Percentiles rank a stretch among this genome's conserved stretches.
phyloP scores from a whole-genome alignment of 495 filamentous ascomycete genomes.

The Aspergillus conjunctus region DNA sequence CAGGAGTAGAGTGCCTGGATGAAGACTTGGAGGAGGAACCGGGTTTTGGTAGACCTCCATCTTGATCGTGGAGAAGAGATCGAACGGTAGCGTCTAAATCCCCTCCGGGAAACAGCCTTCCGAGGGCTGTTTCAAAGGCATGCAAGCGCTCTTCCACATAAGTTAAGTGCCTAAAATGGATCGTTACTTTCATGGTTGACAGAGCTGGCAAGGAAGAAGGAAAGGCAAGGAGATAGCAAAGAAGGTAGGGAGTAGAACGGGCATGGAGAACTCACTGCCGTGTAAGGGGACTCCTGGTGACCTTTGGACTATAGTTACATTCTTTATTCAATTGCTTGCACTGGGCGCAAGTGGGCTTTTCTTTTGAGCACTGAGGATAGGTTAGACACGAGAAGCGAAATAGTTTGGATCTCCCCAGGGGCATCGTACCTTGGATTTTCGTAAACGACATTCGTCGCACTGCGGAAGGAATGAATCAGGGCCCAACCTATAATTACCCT shows the following conservation, averaged over 20 bases:
- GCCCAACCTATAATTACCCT: not conserved
- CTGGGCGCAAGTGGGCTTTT: constrained; percentile 47
- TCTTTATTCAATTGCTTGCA: constrained; percentile 49
- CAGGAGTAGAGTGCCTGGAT: constrained; percentile 44
- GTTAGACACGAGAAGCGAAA: constrained; percentile 10
- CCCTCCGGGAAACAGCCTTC: constrained; percentile 47
- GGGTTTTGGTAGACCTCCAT: constrained; percentile 31
- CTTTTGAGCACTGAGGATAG: constrained; percentile 48
- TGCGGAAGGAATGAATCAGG: constrained; percentile 20
- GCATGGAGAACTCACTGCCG: constrained; percentile 40
- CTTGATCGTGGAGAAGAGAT: constrained; percentile 47
- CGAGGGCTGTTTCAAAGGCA: constrained; percentile 47
- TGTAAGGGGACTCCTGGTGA: constrained; percentile 50
- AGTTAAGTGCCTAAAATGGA: constrained; percentile 43
- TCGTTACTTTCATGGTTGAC: not conserved
- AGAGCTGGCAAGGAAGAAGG: not conserved
- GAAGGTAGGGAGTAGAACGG: not conserved
- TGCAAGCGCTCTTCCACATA: constrained; percentile 53
- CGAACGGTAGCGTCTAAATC: constrained; percentile 51
- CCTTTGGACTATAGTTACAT: constrained; percentile 54
- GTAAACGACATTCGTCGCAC: constrained; percentile 54
- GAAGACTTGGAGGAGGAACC: constrained; percentile 42
- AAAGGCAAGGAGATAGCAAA: not conserved
- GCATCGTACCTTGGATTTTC: constrained; percentile 49
- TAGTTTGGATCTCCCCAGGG: not conserved